Conservation (phyloP, 2,329 filamentous ascomycete species). For the Corinectria fuckeliana region DNA sequence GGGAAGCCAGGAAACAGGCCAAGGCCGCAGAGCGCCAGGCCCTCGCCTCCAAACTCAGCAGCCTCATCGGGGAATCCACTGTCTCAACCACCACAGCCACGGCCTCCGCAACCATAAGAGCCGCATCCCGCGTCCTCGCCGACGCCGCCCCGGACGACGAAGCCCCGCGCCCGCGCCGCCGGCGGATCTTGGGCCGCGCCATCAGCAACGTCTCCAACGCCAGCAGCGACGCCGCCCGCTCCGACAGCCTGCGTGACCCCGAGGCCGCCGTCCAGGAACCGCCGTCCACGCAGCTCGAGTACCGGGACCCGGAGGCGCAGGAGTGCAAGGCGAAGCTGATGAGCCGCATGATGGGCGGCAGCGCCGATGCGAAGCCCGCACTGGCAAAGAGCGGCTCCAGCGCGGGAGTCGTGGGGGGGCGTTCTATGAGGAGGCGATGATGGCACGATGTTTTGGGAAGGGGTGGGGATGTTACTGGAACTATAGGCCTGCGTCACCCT, state of each 20-base stretch:
- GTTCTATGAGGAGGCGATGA: constrained; percentile 35
- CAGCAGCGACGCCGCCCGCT: constrained; percentile 54
- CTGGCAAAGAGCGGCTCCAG: constrained; percentile 3
- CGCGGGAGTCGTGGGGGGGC: constrained; percentile 18
- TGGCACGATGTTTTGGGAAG: neutral
- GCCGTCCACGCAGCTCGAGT: constrained; percentile 60
- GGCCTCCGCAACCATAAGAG: neutral
- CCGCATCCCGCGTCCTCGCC: constrained; percentile 3
- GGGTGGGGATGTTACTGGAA: constrained; percentile 1
- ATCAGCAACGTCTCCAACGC: constrained; percentile 63
- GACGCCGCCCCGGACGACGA: constrained; percentile 23
- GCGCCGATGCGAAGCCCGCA: constrained; percentile 24
- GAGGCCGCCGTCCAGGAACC: constrained; percentile 42
- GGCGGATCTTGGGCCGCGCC: constrained; percentile 63
- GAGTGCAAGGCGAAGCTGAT: constrained; percentile 52
- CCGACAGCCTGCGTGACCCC: constrained; percentile 33
- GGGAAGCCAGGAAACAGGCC: constrained; percentile 38
- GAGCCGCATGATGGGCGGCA: constrained; percentile 49
- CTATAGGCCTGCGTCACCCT: neutral
- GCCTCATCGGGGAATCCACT: constrained; percentile 48
- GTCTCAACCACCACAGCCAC: constrained; percentile 15
- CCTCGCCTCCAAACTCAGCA: constrained; percentile 51
- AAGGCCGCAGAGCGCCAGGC: constrained; percentile 49
- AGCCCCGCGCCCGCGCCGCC: constrained; percentile 44
- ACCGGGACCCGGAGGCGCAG: constrained; percentile 58